phyloP scores from a whole-genome alignment of 2,329 filamentous ascomycete genomes.

The Penicillium fuscoglaucum region DNA sequence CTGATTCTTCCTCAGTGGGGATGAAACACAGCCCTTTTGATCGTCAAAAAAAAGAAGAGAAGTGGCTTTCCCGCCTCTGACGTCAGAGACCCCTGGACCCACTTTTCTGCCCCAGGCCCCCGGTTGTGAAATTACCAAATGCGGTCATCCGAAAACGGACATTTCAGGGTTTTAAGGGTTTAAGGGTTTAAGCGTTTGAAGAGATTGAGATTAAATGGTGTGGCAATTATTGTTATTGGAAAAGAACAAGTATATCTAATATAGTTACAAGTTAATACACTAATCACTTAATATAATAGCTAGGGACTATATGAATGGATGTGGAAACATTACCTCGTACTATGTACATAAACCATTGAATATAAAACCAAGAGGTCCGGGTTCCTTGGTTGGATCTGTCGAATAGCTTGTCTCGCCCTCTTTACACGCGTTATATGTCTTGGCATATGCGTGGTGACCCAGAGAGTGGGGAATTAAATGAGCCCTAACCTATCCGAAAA shows the following conservation, averaged over 20 bases:
- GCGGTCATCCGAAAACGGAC: not conserved
- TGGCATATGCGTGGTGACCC: constrained; percentile 3
- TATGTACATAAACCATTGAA: not conserved
- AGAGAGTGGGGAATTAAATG: not conserved
- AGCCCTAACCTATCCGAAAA: constrained; percentile 3
- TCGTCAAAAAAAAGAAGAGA: not conserved
- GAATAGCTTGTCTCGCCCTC: constrained; percentile 1
- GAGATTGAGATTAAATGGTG: too few species aligned
- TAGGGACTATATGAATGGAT: not conserved
- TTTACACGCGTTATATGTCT: constrained; percentile 10
- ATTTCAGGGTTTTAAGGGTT: not conserved
- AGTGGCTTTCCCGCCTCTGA: constrained; percentile 8
- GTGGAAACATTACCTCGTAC: not conserved
- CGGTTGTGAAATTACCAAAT: not conserved
- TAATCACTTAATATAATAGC: not conserved
- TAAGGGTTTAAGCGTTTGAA: not conserved
- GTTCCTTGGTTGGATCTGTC: not conserved
- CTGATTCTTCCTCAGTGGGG: not conserved
- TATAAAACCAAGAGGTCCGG: constrained; percentile 1
- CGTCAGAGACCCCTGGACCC: constrained; percentile 12
- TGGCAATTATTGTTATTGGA: too few species aligned
- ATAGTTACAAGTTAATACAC: too few species aligned
- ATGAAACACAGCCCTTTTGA: constrained; percentile 4
- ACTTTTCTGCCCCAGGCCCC: not conserved
- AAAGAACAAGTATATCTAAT: too few species aligned